Percentiles rank a stretch among this genome's conserved stretches.
Evolutionary conservation across 768 basidiomycete genomes (phyloP).

Genomic region (Auricularia auricula-judae): DNA sequence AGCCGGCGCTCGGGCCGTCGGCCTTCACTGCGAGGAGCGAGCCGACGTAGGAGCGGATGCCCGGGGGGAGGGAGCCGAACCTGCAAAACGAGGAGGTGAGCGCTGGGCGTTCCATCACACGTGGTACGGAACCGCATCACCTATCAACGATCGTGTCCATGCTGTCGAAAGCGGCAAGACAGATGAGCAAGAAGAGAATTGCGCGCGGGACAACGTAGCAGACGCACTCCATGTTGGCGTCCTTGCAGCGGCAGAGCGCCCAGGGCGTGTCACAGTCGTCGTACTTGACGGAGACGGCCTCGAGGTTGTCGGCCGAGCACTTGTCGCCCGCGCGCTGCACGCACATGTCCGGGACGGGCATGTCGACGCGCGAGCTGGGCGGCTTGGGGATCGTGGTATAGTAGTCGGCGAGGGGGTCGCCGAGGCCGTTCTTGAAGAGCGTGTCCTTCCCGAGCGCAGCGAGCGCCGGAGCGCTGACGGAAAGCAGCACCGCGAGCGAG

Average conservation of each 20-base stretch:
- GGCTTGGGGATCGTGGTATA: not conserved
- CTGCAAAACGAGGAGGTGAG: not conserved
- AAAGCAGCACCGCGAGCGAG: not conserved
- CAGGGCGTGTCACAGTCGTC: not conserved
- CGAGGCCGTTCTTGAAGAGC: slow-evolving; percentile 1
- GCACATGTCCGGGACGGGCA: not conserved
- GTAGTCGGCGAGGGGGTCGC: not conserved
- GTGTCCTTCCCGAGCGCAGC: slow-evolving; percentile 1
- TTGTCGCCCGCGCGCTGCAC: not conserved
- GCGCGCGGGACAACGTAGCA: not conserved
- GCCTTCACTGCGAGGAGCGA: not conserved
- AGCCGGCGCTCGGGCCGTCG: slow-evolving; percentile 1
- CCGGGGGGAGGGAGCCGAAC: not conserved
- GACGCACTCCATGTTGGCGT: slow-evolving; percentile 1
- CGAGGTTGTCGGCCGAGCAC: not conserved
- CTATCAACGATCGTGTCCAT: not conserved
- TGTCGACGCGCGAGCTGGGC: not conserved
- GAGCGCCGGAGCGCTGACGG: not conserved
- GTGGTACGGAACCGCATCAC: not conserved
- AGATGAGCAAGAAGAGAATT: no score
- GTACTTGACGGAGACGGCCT: slow-evolving; percentile 2
- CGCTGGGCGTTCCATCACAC: not conserved
- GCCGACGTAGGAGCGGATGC: not conserved
- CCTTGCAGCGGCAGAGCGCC: not conserved
- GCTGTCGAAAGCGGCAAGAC: not conserved